These are phyloP conservation scores for Candida rishiriensis DNA, from an alignment of 805 yeast species.

Conservation along the genomic window DNA sequence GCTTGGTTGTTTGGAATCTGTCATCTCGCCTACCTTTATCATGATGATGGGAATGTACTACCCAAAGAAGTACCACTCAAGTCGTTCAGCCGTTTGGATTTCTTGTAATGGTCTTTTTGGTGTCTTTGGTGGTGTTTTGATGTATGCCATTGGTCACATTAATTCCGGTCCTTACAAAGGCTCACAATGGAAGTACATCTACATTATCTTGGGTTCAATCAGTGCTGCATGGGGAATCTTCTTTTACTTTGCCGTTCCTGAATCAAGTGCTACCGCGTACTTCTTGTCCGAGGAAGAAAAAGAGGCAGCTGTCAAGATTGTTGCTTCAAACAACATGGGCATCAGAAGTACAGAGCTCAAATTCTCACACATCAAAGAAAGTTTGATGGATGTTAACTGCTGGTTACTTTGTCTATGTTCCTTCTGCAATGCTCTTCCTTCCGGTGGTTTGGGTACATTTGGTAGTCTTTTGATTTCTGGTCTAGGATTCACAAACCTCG, in stretches of 20 bases:
- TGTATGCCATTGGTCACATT: constrained; percentile 27
- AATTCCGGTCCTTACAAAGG: constrained; percentile 32
- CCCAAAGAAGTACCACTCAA: constrained; percentile 19
- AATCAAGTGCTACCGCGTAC: constrained; percentile 39
- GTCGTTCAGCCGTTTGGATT: constrained; percentile 32
- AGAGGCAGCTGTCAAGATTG: constrained; percentile 17
- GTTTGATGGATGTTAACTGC: constrained; percentile 33
- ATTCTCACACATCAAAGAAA: constrained; percentile 38
- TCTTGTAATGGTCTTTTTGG: constrained; percentile 27
- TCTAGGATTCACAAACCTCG: constrained; percentile 20
- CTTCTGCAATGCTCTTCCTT: constrained; percentile 43
- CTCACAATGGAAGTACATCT: constrained; percentile 39
- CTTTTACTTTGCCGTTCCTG: constrained; percentile 30
- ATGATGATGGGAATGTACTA: constrained; percentile 30
- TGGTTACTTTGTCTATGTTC: constrained; percentile 27
- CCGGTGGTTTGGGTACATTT: constrained; percentile 50
- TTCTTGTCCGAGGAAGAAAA: constrained; percentile 39
- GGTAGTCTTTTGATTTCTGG: constrained; percentile 39
- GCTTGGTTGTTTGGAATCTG: constrained; percentile 38
- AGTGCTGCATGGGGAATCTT: constrained; percentile 32
- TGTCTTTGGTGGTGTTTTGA: constrained; percentile 27
- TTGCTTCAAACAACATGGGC: constrained; percentile 40
- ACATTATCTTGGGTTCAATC: constrained; percentile 38
- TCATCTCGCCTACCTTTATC: constrained; percentile 30
- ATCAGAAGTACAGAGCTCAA: constrained; percentile 36